Evolutionary conservation across 148 eudicot species (phyloP).

Genomic region (Rhododendron griersonianum): DNA sequence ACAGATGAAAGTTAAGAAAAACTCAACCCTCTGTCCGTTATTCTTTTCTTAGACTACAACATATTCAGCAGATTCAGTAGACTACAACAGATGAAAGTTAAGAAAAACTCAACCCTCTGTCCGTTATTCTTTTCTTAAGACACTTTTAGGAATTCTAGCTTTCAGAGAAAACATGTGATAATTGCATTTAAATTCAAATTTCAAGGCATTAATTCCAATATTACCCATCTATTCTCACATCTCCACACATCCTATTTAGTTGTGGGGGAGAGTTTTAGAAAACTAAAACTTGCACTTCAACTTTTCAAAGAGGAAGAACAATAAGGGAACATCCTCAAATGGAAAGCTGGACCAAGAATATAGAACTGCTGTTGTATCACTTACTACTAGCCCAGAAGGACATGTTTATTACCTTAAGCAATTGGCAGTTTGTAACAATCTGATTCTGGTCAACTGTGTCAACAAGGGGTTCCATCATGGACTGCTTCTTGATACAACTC

Average conservation of each 20-base stretch:
- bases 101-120: neutral
- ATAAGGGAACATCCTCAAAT: neutral
- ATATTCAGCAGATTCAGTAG: neutral
- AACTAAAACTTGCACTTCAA: no score
- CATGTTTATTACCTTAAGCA: conserved; percentile 62
- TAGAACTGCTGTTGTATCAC: neutral
- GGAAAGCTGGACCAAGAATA: neutral
- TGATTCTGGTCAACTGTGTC: conserved; percentile 94
- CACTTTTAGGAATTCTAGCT: neutral
- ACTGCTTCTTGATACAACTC: conserved; percentile 93
- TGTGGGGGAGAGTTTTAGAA: no score
- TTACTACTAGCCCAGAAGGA: neutral
- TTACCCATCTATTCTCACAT: neutral
- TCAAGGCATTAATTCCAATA: neutral
- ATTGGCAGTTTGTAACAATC: conserved; percentile 79
- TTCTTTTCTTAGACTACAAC: neutral
- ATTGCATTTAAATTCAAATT: neutral
- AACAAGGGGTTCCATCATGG: conserved; percentile 91
- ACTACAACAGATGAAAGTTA: neutral
- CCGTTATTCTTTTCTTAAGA: neutral
- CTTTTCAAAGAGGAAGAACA: neutral
- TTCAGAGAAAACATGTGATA: neutral
- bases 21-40: neutral
- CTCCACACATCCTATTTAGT: neutral
- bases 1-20: neutral